A percentile compares a stretch with the other conserved stretches of the same genome.
Conservation (phyloP, 192 early-diverging fungal species). For the Entomortierella beljakovae region DNA sequence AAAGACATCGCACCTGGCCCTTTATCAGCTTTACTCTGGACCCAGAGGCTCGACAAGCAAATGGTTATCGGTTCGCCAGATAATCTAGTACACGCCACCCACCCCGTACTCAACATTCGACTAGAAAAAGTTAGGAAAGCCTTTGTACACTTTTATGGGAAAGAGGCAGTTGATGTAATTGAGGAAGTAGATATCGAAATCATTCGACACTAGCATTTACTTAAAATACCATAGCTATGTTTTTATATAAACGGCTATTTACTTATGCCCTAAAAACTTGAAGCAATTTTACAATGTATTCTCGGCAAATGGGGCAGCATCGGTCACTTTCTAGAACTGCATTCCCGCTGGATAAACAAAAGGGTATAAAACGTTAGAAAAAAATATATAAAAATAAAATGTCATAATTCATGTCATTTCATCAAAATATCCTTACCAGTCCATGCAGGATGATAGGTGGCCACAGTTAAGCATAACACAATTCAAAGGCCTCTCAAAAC, state of each 20-base stretch:
- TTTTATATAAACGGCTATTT: background rate
- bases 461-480: conserved; percentile 87
- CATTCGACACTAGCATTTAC: background rate
- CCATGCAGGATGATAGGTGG: conserved; percentile 85
- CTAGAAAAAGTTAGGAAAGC: conserved; percentile 59
- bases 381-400: background rate
- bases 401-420: background rate
- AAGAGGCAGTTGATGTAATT: conserved; percentile 40
- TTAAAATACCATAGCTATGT: background rate
- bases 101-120: conserved; percentile 80
- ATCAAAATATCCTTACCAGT: conserved; percentile 53
- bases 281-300: conserved; percentile 70
- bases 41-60: conserved; percentile 24
- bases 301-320: conserved; percentile 85
- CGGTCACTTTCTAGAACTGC: conserved; percentile 56
- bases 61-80: conserved; percentile 59
- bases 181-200: conserved; percentile 49
- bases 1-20: conserved; percentile 40
- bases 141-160: conserved; percentile 61
- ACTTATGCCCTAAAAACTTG: conserved; percentile 74
- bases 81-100: conserved; percentile 72
- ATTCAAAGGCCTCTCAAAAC: conserved; percentile 81
- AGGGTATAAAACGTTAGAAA: background rate
- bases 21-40: conserved; percentile 58
- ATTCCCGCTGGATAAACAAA: conserved; percentile 34